Conservation (phyloP, 2,329 filamentous ascomycete genomes). For the Colletotrichum tamarilloi region DNA sequence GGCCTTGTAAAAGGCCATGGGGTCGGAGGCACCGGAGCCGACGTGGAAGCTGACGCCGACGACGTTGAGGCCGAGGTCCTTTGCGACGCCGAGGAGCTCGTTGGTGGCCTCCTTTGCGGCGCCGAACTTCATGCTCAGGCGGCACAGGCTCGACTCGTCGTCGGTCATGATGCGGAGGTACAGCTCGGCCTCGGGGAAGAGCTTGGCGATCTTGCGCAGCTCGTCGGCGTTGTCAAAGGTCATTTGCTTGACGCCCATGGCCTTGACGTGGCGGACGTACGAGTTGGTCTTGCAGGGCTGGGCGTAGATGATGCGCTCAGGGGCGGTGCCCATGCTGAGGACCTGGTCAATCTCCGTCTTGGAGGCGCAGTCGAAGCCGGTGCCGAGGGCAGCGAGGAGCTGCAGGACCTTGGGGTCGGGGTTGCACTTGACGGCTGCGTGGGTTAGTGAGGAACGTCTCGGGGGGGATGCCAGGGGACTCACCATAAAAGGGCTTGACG, state of each 20-base stretch:
- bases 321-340: slow-evolving; percentile 82
- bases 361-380: slow-evolving; percentile 97
- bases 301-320: slow-evolving; percentile 95
- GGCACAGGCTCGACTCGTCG: slow-evolving; percentile 93
- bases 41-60: slow-evolving; percentile 98
- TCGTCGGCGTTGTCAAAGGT: slow-evolving; percentile 99
- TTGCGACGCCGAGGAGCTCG: slow-evolving; percentile 81
- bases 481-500: slow-evolving; percentile 96
- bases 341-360: slow-evolving; percentile 97
- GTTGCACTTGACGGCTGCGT: slow-evolving; percentile 95
- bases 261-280: slow-evolving; percentile 90
- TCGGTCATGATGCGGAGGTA: slow-evolving; percentile 96
- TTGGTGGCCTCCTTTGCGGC: slow-evolving; percentile 86
- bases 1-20: slow-evolving; percentile 89
- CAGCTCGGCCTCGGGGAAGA: slow-evolving; percentile 89
- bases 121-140: slow-evolving; percentile 96
- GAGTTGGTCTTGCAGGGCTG: slow-evolving; percentile 99
- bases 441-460: not conserved
- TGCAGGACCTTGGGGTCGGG: slow-evolving; percentile 89
- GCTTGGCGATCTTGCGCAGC: slow-evolving; percentile 95
- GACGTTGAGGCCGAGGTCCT: slow-evolving; percentile 86
- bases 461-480: slow-evolving; percentile 42
- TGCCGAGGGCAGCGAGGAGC: slow-evolving; percentile 87
- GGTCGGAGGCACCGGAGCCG: slow-evolving; percentile 94
- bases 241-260: slow-evolving; percentile 93